These are phyloP conservation scores for Phlyctochytrium arcticum DNA, from an alignment of 192 early-diverging fungal genomes.

Conservation along the genomic window DNA sequence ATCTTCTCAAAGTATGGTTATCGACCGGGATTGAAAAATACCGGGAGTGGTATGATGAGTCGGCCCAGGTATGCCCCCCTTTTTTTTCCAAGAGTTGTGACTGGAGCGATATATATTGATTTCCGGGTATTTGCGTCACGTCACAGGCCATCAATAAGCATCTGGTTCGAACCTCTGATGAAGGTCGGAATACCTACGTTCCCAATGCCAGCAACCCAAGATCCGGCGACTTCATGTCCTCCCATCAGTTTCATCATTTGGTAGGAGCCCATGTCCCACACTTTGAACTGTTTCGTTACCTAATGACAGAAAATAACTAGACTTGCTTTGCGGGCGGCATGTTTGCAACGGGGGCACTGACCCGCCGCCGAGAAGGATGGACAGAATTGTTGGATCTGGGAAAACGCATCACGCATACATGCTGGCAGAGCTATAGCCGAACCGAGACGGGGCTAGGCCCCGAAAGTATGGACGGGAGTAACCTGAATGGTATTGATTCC, in stretches of 20 bases:
- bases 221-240: neutral
- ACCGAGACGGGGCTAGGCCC: conserved; percentile 72
- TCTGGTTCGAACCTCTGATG: neutral
- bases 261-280: no score
- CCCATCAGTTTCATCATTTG: neutral
- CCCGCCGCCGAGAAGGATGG: conserved; percentile 31
- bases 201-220: neutral
- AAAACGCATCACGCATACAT: conserved; percentile 29
- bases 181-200: neutral
- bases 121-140: neutral
- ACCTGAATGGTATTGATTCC: neutral
- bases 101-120: no score
- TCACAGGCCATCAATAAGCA: neutral
- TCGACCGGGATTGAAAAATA: conserved; percentile 36
- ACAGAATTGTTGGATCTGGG: conserved; percentile 26
- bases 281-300: no score
- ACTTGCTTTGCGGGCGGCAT: conserved; percentile 69
- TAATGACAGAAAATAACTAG: conserved; percentile 17
- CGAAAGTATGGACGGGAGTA: conserved; percentile 56
- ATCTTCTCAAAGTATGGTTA: conserved; percentile 44
- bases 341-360: conserved; percentile 56
- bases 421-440: conserved; percentile 59
- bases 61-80: conserved; percentile 23
- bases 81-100: no score
- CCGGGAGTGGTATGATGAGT: conserved; percentile 23